Evolutionary conservation across 2,329 filamentous ascomycete genomes (phyloP), one percentile per base, ranked within the genome.

Genomic region (Scedosporium boydii): DNA sequence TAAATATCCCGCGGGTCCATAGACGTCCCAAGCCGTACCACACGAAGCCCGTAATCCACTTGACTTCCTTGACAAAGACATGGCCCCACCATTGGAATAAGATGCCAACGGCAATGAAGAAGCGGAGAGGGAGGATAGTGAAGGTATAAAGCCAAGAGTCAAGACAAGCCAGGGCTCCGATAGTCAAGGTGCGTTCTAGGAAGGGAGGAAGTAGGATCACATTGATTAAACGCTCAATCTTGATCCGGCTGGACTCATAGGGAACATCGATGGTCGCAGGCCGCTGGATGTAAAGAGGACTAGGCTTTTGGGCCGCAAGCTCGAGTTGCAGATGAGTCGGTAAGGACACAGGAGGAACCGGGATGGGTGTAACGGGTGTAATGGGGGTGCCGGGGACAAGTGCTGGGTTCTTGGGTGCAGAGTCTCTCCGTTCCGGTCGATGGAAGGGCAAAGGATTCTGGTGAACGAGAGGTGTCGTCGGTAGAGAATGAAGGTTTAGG

Each of bases 131-230:
- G 0, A 99, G 78, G 55, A 99, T 96, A 0, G 95, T 99, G 69
- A 99, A 96, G 0, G 91, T 96, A 75, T 97, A 95, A 1, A 99
- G 83, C 92, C 93, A 99, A 1, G 93, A 90, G 72, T 99, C 95
- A 5, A 99, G 80, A 74, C 95, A 99, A 6, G 93, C 93, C 41
- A 98, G 76, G 0, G 90, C 87, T 6, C 95, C 95, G 75, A 99
- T 98, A 64, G 87, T 86, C 5, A 99, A 82, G 0, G 93, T 88
- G 56, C 88, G 84, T 75, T 99, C 95, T 4, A 99, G 80, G 64
- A 89, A 90, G 0, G 86, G 83, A 0, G 93, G 92, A 3, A 99
- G 77, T 27, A 92, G 79, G 5, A 99, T 75, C 64, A 97, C 96
- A 71, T 98, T 98, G 66, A 91, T 83, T 12, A 99, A 80, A 46